Conservation (phyloP, 495 filamentous ascomycete species). For the Evansstolkia leycettana region DNA sequence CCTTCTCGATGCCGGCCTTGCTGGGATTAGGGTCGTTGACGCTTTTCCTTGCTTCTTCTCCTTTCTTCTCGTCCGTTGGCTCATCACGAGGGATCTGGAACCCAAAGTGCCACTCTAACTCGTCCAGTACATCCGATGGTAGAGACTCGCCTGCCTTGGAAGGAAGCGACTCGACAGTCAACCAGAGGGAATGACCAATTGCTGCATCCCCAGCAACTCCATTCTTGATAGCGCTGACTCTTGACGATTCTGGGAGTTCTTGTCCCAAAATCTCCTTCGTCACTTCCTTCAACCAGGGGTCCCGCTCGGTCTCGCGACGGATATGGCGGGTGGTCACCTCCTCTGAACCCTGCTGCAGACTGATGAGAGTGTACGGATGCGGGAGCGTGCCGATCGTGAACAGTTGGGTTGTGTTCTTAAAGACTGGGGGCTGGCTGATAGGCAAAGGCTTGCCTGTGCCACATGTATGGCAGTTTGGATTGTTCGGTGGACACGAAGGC, state of each 20-base stretch:
- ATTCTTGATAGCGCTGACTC: slow-evolving; percentile 70
- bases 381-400: slow-evolving; percentile 83
- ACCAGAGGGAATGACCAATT: slow-evolving; percentile 56
- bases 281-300: slow-evolving; percentile 63
- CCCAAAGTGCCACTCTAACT: slow-evolving; percentile 82
- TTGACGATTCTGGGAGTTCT: slow-evolving; percentile 44
- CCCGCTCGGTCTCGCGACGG: slow-evolving; percentile 61
- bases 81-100: slow-evolving; percentile 57
- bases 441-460: slow-evolving; percentile 37
- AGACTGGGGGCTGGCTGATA: slow-evolving; percentile 44
- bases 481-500: slow-evolving; percentile 77
- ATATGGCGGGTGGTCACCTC: slow-evolving; percentile 54
- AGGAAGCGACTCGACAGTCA: slow-evolving; percentile 57
- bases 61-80: slow-evolving; percentile 38
- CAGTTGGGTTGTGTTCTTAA: slow-evolving; percentile 46
- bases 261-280: slow-evolving; percentile 57
- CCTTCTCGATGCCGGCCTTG: slow-evolving; percentile 33
- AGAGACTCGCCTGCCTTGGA: slow-evolving; percentile 28
- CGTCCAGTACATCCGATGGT: slow-evolving; percentile 33
- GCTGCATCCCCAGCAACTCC: slow-evolving; percentile 55
- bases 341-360: slow-evolving; percentile 41
- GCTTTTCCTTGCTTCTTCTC: slow-evolving; percentile 32
- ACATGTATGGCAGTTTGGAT: slow-evolving; percentile 61
- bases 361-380: slow-evolving; percentile 74
- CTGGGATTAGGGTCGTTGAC: slow-evolving; percentile 29